Conservation (phyloP, 1,284 basidiomycete species). For the Ceratobasidium sp. region DNA sequence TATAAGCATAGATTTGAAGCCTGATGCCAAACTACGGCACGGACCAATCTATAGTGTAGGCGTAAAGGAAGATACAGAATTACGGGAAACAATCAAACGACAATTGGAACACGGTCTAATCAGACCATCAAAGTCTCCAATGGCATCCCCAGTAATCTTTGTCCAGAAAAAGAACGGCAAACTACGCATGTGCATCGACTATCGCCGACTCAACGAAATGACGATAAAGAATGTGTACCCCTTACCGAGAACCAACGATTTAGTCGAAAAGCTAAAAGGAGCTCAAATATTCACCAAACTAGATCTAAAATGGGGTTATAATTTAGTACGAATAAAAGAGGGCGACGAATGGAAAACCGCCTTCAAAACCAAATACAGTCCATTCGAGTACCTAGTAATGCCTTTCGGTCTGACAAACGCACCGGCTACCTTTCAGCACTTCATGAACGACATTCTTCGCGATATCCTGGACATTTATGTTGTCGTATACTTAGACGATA, state of each 20-base stretch:
- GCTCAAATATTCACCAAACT: constrained; percentile 2
- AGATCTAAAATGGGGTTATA: constrained; percentile 17
- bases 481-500: constrained; percentile 46
- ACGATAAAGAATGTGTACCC: neutral
- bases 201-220: no score
- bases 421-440: constrained; percentile 31
- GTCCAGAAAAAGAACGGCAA: no score
- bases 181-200: no score
- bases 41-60: no score
- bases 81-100: no score
- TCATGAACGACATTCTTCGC: constrained; percentile 38
- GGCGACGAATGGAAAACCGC: constrained; percentile 2
- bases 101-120: no score
- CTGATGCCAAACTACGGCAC: neutral
- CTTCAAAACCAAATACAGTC: constrained; percentile 33
- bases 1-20: constrained; percentile 3
- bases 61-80: no score
- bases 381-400: constrained; percentile 40
- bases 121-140: no score
- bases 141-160: no score
- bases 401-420: constrained; percentile 34
- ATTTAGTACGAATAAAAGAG: constrained; percentile 51
- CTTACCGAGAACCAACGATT: neutral
- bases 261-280: constrained; percentile 2
- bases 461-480: constrained; percentile 31